A percentile compares a stretch with the other conserved stretches of the same genome.
These are phyloP conservation scores for Blastocystis hominis DNA, from an alignment of 352 stramenopile genomes.

Conservation along the genomic window DNA sequence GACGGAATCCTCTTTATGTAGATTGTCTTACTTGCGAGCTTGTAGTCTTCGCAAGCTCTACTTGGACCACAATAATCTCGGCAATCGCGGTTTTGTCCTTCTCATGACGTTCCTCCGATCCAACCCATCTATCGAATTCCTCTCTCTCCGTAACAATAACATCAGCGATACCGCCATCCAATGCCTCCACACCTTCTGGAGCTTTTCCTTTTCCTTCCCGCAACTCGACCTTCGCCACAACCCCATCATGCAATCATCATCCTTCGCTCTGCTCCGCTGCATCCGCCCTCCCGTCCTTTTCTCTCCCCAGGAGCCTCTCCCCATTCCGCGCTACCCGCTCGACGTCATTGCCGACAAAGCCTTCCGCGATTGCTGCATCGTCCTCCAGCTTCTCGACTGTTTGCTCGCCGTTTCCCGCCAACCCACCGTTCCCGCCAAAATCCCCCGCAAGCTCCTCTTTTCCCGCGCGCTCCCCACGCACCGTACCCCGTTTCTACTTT, in stretches of 20 bases:
- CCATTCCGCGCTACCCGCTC: background rate
- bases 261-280: background rate
- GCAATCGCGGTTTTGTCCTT: background rate
- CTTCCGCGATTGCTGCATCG: background rate
- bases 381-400: background rate
- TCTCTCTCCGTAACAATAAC: slow-evolving; percentile 37
- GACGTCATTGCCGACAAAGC: background rate
- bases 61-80: slow-evolving; percentile 33
- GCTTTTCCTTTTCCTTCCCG: background rate
- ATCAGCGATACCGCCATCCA: slow-evolving; percentile 14
- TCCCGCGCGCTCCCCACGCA: background rate
- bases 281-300: background rate
- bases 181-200: background rate
- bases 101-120: background rate
- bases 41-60: background rate
- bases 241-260: background rate
- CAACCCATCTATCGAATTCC: background rate
- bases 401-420: background rate
- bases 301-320: background rate
- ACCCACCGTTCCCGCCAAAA: background rate
- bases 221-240: slow-evolving; percentile 13
- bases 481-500: background rate
- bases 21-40: background rate
- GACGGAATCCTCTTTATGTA: background rate
- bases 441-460: slow-evolving; percentile 4